Conservation (phyloP, 495 filamentous ascomycete species). For the Pyrenula massariospora region DNA sequence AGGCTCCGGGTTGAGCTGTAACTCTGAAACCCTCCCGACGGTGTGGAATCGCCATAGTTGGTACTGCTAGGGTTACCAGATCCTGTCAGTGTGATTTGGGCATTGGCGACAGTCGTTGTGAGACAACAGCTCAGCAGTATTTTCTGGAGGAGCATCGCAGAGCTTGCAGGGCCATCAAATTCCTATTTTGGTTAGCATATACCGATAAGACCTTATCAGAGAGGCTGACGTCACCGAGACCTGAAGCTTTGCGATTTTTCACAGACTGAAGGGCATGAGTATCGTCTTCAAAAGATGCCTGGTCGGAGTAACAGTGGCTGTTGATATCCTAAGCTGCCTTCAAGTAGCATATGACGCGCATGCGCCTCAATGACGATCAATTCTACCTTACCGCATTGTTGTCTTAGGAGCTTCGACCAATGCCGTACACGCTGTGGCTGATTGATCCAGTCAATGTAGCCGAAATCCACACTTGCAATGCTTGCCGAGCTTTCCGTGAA, state of each 20-base stretch:
- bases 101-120: background rate
- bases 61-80: background rate
- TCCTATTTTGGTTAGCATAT: background rate
- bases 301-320: no score
- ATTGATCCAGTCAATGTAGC: background rate
- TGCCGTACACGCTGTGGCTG: background rate
- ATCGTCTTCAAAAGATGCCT: no score
- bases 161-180: no score
- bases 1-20: background rate
- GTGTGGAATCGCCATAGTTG: background rate
- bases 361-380: no score
- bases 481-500: background rate
- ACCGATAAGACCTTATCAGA: background rate
- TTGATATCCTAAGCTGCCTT: no score
- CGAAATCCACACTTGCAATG: background rate
- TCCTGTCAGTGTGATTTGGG: background rate
- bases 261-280: no score
- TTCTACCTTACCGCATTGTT: no score
- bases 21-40: background rate
- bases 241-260: no score
- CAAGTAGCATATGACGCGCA: no score
- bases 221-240: background rate
- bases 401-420: background rate
- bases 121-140: background rate
- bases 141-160: background rate